Evolutionary conservation across 306 rosid species (phyloP), one percentile per base, ranked within the genome.

Genomic region (Ziziphus jujuba): DNA sequence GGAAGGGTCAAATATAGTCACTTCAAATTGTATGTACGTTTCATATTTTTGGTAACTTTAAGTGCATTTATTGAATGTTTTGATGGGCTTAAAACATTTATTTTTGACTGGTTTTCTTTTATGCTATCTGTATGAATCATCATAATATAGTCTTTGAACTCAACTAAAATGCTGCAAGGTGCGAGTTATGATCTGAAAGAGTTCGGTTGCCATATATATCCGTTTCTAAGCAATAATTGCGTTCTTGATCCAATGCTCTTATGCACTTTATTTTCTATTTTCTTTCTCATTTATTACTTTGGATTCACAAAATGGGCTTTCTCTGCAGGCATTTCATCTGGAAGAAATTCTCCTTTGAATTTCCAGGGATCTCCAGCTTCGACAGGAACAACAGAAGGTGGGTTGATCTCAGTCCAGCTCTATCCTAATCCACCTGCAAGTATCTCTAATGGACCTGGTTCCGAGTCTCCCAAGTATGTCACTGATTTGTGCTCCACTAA

Each of bases 321-420:
- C 67, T 70, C 33, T 75, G 72, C 84, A 91, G 97, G 92, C 71
- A 79, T 88, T 78, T 86, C 89, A 3, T 81, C 90, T 67, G 72
- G 81, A 52, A 82, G 69, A 52, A 73, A 75, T 67, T 71, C 90
- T 47, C 65, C 71, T 44, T 47, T 56, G 55, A 77, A 59, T 61
- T 77, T 87, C 70, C 84, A 81, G 47, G 92, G 89, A 24, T 84
- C 91, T 77, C 90, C 90, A 33, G 65, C 62, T 51, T 71, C 91
- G 7, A 64, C 80, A 36, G 82, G 84, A 69, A 66, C 69, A 24
- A 24, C 34, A 12, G 88, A 80, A 16, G 81, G 65, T 56, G 80
- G 63, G 70, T 65, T 76, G 16, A 67, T 86, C 60, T 79, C 87
- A 9, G 73, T 76, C 81, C 91, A 82, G 76, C 67, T 73, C 80